Percentiles rank a stretch among this genome's conserved stretches.
Conservation (phyloP, 139 green algal genomes). For the Closterium sp. region DNA sequence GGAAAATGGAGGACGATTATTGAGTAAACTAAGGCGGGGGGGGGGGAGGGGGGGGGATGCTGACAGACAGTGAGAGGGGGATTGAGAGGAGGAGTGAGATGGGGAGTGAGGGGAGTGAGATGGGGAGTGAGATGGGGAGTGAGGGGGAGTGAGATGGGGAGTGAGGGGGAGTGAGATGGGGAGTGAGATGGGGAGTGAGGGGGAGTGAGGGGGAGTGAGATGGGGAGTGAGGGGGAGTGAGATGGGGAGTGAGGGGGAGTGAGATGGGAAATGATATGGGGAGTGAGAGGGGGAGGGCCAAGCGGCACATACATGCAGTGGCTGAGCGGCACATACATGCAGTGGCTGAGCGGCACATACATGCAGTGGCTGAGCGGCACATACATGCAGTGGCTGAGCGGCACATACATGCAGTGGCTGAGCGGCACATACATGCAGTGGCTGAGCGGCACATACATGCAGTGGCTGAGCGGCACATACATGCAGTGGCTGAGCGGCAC, state of each 20-base stretch:
- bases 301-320: neutral
- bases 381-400: neutral
- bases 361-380: neutral
- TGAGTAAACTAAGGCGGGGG: too few relatives aligned
- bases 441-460: neutral
- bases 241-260: too few relatives aligned
- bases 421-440: neutral
- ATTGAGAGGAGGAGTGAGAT: neutral
- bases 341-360: neutral
- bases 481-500: neutral
- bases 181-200: too few relatives aligned
- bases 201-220: neutral
- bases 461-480: neutral
- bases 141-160: neutral
- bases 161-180: neutral
- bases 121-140: too few relatives aligned
- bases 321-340: neutral
- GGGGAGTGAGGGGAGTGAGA: too few relatives aligned
- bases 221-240: neutral
- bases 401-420: neutral
- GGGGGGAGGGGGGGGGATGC: too few relatives aligned
- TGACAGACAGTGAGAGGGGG: too few relatives aligned
- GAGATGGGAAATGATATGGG: too few relatives aligned
- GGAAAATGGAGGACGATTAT: too few relatives aligned
- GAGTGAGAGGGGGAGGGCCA: too few relatives aligned